Conservation (phyloP, 2,329 filamentous ascomycete genomes). For the Epichloe festucae region DNA sequence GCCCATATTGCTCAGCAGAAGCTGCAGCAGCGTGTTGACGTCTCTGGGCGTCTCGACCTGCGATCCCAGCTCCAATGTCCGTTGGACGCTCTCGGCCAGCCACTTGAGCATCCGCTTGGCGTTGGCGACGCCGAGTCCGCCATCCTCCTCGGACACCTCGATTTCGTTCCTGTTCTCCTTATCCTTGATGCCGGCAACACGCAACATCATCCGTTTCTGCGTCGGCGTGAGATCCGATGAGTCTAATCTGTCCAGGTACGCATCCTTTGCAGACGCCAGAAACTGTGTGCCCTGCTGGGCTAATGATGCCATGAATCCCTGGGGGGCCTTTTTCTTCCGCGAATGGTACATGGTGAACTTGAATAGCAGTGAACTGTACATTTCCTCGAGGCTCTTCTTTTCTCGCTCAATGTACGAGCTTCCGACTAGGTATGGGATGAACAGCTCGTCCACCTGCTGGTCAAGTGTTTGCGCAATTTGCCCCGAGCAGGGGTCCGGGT, state of each 20-base stretch:
- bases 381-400: constrained; percentile 57
- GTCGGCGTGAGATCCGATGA: constrained; percentile 78
- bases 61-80: constrained; percentile 80
- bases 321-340: constrained; percentile 72
- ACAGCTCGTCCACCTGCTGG: constrained; percentile 66
- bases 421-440: constrained; percentile 55
- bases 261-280: constrained; percentile 75
- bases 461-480: constrained; percentile 68
- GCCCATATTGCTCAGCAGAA: constrained; percentile 78
- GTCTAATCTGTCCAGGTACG: constrained; percentile 79
- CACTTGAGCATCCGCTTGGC: constrained; percentile 98
- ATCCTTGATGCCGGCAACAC: constrained; percentile 73
- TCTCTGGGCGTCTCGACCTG: constrained; percentile 87
- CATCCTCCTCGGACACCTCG: constrained; percentile 83
- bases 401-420: constrained; percentile 61
- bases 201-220: constrained; percentile 80
- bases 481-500: constrained; percentile 80
- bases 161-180: constrained; percentile 71
- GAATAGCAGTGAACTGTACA: constrained; percentile 86
- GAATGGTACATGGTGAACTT: constrained; percentile 96
- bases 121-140: constrained; percentile 65
- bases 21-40: constrained; percentile 68
- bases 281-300: constrained; percentile 84
- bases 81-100: constrained; percentile 87
- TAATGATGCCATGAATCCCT: constrained; percentile 84